Evolutionary conservation across 2,329 filamentous ascomycete genomes (phyloP).

Genomic region (Acephala macrosclerotiorum): DNA sequence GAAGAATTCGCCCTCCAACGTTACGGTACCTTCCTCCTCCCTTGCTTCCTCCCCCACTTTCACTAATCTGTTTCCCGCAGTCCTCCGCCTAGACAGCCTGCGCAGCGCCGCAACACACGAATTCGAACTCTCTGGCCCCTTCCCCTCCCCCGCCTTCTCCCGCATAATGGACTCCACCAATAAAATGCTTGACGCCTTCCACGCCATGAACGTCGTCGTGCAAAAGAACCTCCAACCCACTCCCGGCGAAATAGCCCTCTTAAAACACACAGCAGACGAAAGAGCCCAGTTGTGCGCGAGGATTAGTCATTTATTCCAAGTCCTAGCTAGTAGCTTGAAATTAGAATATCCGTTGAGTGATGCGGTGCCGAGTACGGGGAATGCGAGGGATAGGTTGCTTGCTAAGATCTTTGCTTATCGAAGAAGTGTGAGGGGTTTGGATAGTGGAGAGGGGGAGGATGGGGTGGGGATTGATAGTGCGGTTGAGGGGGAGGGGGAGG

Average conservation of each 20-base stretch:
- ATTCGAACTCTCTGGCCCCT: slow-evolving; percentile 87
- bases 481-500: slow-evolving; percentile 26
- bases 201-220: slow-evolving; percentile 94
- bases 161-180: slow-evolving; percentile 82
- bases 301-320: slow-evolving; percentile 86
- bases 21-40: slow-evolving; percentile 57
- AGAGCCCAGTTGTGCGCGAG: slow-evolving; percentile 82
- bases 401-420: slow-evolving; percentile 90
- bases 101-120: slow-evolving; percentile 79
- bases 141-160: slow-evolving; percentile 76
- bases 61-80: slow-evolving; percentile 24
- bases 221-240: slow-evolving; percentile 79
- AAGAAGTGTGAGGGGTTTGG: slow-evolving; percentile 67
- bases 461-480: slow-evolving; percentile 46
- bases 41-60: not conserved
- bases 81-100: slow-evolving; percentile 74
- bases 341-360: slow-evolving; percentile 93
- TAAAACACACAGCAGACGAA: slow-evolving; percentile 81
- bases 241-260: slow-evolving; percentile 80
- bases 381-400: slow-evolving; percentile 81
- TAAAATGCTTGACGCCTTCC: slow-evolving; percentile 89
- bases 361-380: slow-evolving; percentile 82
- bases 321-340: slow-evolving; percentile 92
- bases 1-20: slow-evolving; percentile 89
- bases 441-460: slow-evolving; percentile 82